phyloP scores from a whole-genome alignment of 805 yeast genomes.

The Candida piceae region DNA sequence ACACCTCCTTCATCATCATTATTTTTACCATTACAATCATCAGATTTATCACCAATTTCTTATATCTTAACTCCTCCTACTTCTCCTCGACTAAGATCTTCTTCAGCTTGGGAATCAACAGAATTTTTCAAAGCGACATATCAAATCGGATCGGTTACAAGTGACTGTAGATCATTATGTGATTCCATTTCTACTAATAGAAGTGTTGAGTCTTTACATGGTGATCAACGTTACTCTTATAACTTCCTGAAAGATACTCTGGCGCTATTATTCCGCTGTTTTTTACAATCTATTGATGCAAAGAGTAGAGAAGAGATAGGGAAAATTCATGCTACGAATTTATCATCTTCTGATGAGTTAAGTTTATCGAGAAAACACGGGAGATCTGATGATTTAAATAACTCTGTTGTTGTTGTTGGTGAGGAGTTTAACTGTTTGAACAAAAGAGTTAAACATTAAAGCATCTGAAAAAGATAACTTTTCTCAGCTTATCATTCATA shows the following conservation, averaged over 20 bases:
- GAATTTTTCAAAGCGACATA: conserved; percentile 15
- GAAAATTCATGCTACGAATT: conserved; percentile 14
- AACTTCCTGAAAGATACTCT: conserved; percentile 2
- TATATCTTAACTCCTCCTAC: conserved; percentile 16
- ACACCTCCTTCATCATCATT: no score
- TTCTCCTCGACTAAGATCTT: conserved; percentile 8
- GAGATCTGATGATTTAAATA: background rate
- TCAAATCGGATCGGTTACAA: background rate
- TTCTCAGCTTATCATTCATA: no score
- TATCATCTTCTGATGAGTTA: background rate
- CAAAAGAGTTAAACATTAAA: no score
- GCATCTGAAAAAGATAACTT: no score
- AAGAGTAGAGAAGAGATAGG: background rate
- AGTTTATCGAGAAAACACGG: background rate
- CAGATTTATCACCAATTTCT: no score
- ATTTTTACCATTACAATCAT: no score
- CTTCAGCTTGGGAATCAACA: no score
- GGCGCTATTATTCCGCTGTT: conserved; percentile 13
- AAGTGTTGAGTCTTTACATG: conserved; percentile 10
- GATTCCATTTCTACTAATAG: background rate
- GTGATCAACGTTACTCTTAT: background rate
- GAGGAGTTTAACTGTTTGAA: no score
- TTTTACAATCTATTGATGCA: conserved; percentile 5
- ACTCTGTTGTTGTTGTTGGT: no score
- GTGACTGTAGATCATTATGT: background rate